A percentile compares a stretch with the other conserved stretches of the same genome.
These are phyloP conservation scores for Allomyces javanicus DNA, from an alignment of 192 early-diverging fungal species.

Conservation along the genomic window DNA sequence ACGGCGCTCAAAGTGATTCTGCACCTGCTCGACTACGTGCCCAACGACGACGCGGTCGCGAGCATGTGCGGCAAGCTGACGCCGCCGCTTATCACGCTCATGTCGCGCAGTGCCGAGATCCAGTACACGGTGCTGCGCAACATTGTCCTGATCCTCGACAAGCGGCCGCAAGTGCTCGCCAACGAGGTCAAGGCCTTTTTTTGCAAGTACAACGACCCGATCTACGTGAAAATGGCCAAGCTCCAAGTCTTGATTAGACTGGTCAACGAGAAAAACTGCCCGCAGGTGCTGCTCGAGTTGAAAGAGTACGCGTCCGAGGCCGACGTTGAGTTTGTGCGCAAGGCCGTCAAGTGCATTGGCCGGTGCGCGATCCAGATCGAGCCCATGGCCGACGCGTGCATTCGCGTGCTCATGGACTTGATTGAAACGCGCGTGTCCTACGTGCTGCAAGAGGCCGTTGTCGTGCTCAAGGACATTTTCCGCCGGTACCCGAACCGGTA, in stretches of 20 bases:
- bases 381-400: conserved; percentile 62
- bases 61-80: conserved; percentile 63
- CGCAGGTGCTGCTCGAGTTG: conserved; percentile 74
- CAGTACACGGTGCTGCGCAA: conserved; percentile 95
- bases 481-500: conserved; percentile 94
- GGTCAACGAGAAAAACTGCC: conserved; percentile 60
- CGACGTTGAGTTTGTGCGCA: conserved; percentile 94
- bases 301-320: conserved; percentile 91
- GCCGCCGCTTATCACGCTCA: conserved; percentile 82
- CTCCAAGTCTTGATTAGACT: conserved; percentile 76
- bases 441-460: conserved; percentile 93
- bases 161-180: conserved; percentile 67
- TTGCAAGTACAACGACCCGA: conserved; percentile 98
- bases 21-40: conserved; percentile 87
- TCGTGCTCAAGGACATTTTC: conserved; percentile 97
- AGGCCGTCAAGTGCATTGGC: conserved; percentile 92
- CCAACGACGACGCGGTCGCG: conserved; percentile 51
- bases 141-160: conserved; percentile 83
- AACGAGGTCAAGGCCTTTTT: conserved; percentile 97
- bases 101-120: conserved; percentile 75
- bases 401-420: conserved; percentile 66
- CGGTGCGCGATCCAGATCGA: conserved; percentile 92
- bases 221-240: conserved; percentile 36
- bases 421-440: conserved; percentile 96
- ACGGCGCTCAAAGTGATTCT: conserved; percentile 72